These are phyloP conservation scores for Kazachstania psychrophila DNA, from an alignment of 805 yeast genomes.

Conservation along the genomic window DNA sequence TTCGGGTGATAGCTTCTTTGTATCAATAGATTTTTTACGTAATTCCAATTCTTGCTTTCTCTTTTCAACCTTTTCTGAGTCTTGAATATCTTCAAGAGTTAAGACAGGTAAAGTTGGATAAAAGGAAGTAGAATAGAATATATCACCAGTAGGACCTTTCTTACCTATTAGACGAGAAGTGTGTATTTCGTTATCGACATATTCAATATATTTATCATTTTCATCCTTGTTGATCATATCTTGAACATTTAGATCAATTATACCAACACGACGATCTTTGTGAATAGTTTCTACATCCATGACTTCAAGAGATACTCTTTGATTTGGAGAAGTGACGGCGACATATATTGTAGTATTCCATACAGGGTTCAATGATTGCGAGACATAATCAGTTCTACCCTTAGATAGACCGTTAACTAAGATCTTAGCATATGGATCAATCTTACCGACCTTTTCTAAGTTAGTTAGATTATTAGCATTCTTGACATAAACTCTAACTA, in stretches of 20 bases:
- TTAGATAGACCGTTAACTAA: conserved; percentile 66
- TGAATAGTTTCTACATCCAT: conserved; percentile 80
- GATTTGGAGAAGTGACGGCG: conserved; percentile 75
- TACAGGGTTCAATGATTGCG: conserved; percentile 64
- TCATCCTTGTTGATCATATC: conserved; percentile 55
- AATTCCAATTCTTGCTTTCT: conserved; percentile 32
- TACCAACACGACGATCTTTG: conserved; percentile 83
- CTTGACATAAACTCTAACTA: conserved; percentile 61
- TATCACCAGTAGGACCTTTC: conserved; percentile 76
- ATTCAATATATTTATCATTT: conserved; percentile 54
- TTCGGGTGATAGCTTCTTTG: conserved; percentile 23
- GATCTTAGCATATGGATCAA: conserved; percentile 85
- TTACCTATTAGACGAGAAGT: conserved; percentile 57
- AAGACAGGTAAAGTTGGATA: conserved; percentile 77
- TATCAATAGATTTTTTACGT: conserved; percentile 27
- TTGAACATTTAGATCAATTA: conserved; percentile 57
- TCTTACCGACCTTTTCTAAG: conserved; percentile 79
- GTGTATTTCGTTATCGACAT: conserved; percentile 46
- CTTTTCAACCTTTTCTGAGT: conserved; percentile 38
- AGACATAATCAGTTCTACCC: conserved; percentile 65
- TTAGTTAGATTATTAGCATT: conserved; percentile 70
- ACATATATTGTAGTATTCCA: conserved; percentile 80
- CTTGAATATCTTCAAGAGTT: conserved; percentile 62
- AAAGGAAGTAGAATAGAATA: conserved; percentile 68
- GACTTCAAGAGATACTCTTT: conserved; percentile 73